phyloP scores from a whole-genome alignment of 2,329 filamentous ascomycete genomes.

The Neoarthrinium moseri region DNA sequence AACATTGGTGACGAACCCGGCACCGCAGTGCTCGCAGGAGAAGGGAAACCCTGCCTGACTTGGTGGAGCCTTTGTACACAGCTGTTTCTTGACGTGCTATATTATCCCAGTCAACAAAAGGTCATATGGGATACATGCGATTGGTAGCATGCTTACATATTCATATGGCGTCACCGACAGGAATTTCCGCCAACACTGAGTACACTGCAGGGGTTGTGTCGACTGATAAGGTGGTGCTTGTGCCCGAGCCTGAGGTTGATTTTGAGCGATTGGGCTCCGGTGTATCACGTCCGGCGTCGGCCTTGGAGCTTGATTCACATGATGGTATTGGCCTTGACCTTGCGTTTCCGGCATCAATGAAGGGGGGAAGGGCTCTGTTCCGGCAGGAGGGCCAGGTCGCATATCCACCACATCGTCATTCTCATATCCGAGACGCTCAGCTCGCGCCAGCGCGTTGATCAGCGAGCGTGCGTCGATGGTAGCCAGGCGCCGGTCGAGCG shows the following conservation, averaged over 20 bases:
- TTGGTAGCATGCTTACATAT: slow-evolving; percentile 23
- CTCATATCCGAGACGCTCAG: slow-evolving; percentile 58
- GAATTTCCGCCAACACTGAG: slow-evolving; percentile 28
- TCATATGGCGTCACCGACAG: slow-evolving; percentile 21
- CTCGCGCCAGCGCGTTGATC: slow-evolving; percentile 55
- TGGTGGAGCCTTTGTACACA: slow-evolving; percentile 28
- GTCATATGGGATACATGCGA: too few species aligned
- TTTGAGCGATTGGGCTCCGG: too few species aligned
- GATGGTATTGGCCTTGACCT: too few species aligned
- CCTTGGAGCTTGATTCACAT: too few species aligned
- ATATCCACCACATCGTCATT: slow-evolving; percentile 44
- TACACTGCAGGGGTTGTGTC: slow-evolving; percentile 20
- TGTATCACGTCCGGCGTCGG: too few species aligned
- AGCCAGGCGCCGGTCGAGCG: slow-evolving; percentile 48
- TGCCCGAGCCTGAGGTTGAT: slow-evolving; percentile 3
- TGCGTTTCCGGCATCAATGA: too few species aligned
- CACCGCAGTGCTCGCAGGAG: slow-evolving; percentile 44
- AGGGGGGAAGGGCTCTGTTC: too few species aligned
- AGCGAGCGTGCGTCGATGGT: slow-evolving; percentile 54
- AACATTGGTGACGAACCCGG: slow-evolving; percentile 39
- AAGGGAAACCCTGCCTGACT: slow-evolving; percentile 29
- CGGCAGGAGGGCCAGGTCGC: slow-evolving; percentile 8
- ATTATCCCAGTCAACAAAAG: too few species aligned
- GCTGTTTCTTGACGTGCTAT: slow-evolving; percentile 34
- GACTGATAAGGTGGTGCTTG: slow-evolving; percentile 7